Percentiles rank a stretch among this genome's conserved stretches.
Conservation (phyloP, 2,329 filamentous ascomycete genomes). For the Apiospora koreana region DNA sequence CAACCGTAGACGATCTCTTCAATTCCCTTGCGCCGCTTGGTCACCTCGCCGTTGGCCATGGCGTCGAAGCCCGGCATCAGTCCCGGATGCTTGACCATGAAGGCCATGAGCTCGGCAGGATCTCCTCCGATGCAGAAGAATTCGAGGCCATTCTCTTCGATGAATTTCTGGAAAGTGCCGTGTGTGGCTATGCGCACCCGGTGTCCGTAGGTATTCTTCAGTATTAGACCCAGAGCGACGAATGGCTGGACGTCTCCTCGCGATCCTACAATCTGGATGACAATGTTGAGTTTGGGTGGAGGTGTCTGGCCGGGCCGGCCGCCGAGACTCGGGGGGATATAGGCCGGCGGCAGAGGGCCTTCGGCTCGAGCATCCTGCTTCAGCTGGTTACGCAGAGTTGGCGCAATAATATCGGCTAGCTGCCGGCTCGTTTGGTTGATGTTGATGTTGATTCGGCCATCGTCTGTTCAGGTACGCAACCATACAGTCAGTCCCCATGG, state of each 20-base stretch:
- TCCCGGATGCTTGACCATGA: slow-evolving; percentile 77
- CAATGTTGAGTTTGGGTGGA: slow-evolving; percentile 47
- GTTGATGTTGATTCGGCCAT: slow-evolving; percentile 78
- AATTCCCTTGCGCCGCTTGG: slow-evolving; percentile 66
- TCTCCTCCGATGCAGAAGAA: slow-evolving; percentile 61
- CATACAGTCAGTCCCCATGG: slow-evolving; percentile 14
- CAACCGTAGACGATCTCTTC: slow-evolving; percentile 69
- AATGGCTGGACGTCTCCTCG: slow-evolving; percentile 62
- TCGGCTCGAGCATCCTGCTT: slow-evolving; percentile 43
- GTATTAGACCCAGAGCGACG: slow-evolving; percentile 52
- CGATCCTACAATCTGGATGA: slow-evolving; percentile 55
- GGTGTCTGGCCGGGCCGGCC: slow-evolving; percentile 53
- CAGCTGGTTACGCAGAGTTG: slow-evolving; percentile 61
- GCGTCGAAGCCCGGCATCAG: slow-evolving; percentile 72
- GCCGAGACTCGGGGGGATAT: slow-evolving; percentile 73
- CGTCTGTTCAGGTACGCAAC: slow-evolving; percentile 47
- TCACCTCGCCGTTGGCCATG: slow-evolving; percentile 66
- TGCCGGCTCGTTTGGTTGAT: slow-evolving; percentile 71
- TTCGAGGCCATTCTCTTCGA: slow-evolving; percentile 52
- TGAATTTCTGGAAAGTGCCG: slow-evolving; percentile 53
- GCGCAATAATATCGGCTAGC: slow-evolving; percentile 67
- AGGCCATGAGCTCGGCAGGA: slow-evolving; percentile 52
- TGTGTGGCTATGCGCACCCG: slow-evolving; percentile 60
- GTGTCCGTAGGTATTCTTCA: slow-evolving; percentile 51
- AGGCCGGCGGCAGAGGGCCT: slow-evolving; percentile 61